Percentiles rank a stretch among this genome's conserved stretches.
Evolutionary conservation across 148 eudicot genomes (phyloP).

Genomic region (Selenicereus undatus): DNA sequence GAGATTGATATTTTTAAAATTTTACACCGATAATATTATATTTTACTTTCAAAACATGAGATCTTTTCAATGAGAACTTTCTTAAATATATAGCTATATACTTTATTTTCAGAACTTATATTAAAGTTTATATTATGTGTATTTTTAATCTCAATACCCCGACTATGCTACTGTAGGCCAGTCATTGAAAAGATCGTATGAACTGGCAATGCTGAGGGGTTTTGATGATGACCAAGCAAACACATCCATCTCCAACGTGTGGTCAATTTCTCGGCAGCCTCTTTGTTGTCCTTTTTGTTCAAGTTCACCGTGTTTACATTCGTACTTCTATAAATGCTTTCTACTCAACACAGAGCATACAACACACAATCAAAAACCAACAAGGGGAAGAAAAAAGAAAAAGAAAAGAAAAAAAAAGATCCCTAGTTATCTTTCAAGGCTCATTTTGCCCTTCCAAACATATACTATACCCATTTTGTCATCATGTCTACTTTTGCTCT

Average conservation of each 20-base stretch:
- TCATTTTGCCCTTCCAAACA: not conserved
- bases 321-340: conserved; percentile 12
- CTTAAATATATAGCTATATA: too few relatives aligned
- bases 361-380: not conserved
- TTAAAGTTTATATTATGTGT: too few relatives aligned
- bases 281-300: not conserved
- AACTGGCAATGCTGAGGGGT: not conserved
- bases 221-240: not conserved
- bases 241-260: not conserved
- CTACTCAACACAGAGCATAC: not conserved
- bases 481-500: conserved; percentile 14
- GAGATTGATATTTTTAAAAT: too few relatives aligned
- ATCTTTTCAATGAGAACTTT: too few relatives aligned
- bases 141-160: too few relatives aligned
- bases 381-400: not conserved
- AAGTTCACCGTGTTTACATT: not conserved
- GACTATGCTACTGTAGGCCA: too few relatives aligned
- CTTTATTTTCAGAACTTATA: too few relatives aligned
- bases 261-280: not conserved
- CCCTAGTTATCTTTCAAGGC: not conserved
- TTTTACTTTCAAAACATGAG: too few relatives aligned
- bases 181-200: not conserved
- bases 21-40: too few relatives aligned
- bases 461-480: not conserved
- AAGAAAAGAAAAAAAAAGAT: not conserved